phyloP scores from a whole-genome alignment of 306 rosid genomes.

The Lagenaria siceraria region DNA sequence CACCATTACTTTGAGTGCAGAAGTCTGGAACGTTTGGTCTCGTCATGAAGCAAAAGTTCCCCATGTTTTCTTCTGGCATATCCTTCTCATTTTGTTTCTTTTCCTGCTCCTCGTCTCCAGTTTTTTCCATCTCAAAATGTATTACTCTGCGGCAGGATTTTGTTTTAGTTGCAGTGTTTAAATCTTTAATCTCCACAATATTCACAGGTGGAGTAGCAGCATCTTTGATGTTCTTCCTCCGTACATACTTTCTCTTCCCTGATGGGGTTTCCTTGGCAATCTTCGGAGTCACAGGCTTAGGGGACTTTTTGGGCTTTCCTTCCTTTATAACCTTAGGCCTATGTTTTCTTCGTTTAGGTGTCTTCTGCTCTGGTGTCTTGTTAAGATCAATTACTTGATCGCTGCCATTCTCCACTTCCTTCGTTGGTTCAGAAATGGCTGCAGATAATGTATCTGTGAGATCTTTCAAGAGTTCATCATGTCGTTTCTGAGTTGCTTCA shows the following conservation, averaged over 20 bases:
- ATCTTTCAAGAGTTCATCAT: slow-evolving; percentile 42
- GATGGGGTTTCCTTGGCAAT: slow-evolving; percentile 25
- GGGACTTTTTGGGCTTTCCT: slow-evolving; percentile 45
- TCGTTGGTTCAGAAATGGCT: slow-evolving; percentile 23
- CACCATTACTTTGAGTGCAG: slow-evolving; percentile 14
- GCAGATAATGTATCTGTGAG: slow-evolving; percentile 56
- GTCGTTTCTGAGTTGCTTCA: slow-evolving; percentile 26
- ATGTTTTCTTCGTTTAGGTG: slow-evolving; percentile 59
- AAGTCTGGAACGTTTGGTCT: slow-evolving; percentile 19
- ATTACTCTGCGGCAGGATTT: slow-evolving; percentile 54
- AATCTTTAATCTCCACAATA: slow-evolving; percentile 14
- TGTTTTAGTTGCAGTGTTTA: slow-evolving; percentile 14
- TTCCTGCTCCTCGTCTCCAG: slow-evolving; percentile 21
- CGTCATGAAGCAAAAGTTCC: slow-evolving; percentile 9
- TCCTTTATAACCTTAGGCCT: slow-evolving; percentile 82
- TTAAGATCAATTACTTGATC: slow-evolving; percentile 47
- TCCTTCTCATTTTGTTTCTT: slow-evolving; percentile 27
- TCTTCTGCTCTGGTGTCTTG: slow-evolving; percentile 63
- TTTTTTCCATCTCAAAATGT: slow-evolving; percentile 43
- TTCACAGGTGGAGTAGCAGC: slow-evolving; percentile 31
- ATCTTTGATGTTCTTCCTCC: slow-evolving; percentile 28
- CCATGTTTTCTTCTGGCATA: slow-evolving; percentile 18
- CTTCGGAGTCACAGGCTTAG: slow-evolving; percentile 32
- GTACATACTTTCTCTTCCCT: slow-evolving; percentile 52
- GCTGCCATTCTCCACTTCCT: slow-evolving; percentile 21